Conservation (phyloP, 495 filamentous ascomycete genomes). For the Aspergillus nidulans region DNA sequence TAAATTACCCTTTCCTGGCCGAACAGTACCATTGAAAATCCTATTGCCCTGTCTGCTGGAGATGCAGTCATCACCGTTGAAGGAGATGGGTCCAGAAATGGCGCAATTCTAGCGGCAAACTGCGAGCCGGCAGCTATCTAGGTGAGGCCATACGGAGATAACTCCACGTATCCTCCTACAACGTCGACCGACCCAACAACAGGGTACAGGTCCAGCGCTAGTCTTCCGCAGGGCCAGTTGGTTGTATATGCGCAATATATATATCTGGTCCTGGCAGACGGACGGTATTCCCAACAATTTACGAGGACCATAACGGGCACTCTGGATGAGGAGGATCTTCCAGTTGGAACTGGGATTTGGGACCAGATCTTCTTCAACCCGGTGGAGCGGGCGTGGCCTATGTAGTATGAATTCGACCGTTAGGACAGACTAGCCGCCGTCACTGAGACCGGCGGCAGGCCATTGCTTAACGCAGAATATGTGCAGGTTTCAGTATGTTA, state of each 20-base stretch:
- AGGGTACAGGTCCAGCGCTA: not conserved
- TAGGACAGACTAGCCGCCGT: not conserved
- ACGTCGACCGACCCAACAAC: not conserved
- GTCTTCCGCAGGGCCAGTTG: not conserved
- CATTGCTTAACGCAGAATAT: too few species aligned
- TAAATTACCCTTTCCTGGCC: not conserved
- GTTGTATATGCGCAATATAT: not conserved
- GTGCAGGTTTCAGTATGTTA: too few species aligned
- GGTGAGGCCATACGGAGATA: slow-evolving; percentile 3
- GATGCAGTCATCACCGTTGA: not conserved
- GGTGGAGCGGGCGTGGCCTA: too few species aligned
- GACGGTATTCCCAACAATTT: not conserved
- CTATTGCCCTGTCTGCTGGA: not conserved
- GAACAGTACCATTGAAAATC: not conserved
- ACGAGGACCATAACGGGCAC: not conserved
- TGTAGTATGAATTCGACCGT: not conserved
- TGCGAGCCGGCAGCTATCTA: not conserved
- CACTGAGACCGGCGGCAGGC: too few species aligned
- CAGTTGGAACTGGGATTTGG: not conserved
- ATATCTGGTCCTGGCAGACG: not conserved
- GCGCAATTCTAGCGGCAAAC: not conserved
- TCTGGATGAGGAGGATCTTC: not conserved
- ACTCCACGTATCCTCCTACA: slow-evolving; percentile 5
- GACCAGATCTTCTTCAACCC: not conserved
- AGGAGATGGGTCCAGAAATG: not conserved